A percentile compares a stretch with the other conserved stretches of the same genome.
Evolutionary conservation across 1,284 basidiomycete genomes (phyloP).

Genomic region (Tilletia setariae): DNA sequence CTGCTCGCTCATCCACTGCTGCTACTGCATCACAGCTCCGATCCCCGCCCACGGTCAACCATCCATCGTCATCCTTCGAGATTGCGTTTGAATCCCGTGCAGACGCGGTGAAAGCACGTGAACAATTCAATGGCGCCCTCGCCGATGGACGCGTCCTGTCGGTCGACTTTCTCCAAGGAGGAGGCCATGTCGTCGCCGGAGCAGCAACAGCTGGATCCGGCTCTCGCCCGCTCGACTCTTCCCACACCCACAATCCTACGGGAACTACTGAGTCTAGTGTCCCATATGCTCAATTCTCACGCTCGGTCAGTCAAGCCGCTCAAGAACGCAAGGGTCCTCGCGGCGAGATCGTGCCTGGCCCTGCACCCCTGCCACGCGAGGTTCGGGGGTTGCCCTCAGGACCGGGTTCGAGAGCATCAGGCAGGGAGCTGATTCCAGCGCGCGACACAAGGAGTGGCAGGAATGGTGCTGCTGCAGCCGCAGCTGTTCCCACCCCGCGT

Average conservation of each 20-base stretch:
- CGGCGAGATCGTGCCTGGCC: constrained; percentile 3
- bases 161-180: constrained; percentile 22
- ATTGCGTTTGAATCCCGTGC: constrained; percentile 38
- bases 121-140: constrained; percentile 46
- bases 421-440: neutral
- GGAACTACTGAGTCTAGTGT: constrained; percentile 11
- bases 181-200: neutral
- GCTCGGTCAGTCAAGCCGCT: constrained; percentile 15
- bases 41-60: constrained; percentile 33
- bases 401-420: neutral
- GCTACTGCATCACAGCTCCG: constrained; percentile 19
- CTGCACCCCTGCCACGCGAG: neutral
- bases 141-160: constrained; percentile 49
- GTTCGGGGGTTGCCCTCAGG: neutral
- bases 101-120: constrained; percentile 38
- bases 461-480: too few relatives aligned
- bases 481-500: neutral
- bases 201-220: neutral
- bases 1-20: neutral
- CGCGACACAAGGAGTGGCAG: too few relatives aligned
- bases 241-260: constrained; percentile 10
- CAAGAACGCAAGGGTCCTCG: constrained; percentile 14
- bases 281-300: constrained; percentile 10
- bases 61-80: constrained; percentile 44
- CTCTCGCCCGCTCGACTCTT: neutral